Conservation (phyloP, 1,284 basidiomycete genomes). For the Sparassis latifolia region DNA sequence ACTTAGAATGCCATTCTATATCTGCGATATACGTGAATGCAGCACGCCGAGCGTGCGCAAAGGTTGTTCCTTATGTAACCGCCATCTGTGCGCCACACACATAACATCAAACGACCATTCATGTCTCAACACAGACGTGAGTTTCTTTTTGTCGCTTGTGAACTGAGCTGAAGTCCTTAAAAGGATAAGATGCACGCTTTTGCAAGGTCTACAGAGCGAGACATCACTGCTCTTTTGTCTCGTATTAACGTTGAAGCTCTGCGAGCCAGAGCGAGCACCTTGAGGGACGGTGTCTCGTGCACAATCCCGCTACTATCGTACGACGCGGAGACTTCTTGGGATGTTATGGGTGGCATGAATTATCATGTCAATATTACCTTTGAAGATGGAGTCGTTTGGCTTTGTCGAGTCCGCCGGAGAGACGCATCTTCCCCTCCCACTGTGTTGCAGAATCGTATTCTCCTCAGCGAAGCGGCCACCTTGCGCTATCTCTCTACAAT, state of each 20-base stretch:
- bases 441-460: constrained; percentile 1
- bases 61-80: constrained; percentile 4
- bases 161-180: not conserved
- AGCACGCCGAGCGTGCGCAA: constrained; percentile 1
- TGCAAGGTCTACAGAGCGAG: not conserved
- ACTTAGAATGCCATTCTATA: constrained; percentile 1
- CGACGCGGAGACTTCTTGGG: not conserved
- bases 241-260: constrained; percentile 1
- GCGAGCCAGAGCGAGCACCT: not conserved
- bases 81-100: constrained; percentile 7
- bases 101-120: not conserved
- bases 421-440: constrained; percentile 3
- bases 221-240: constrained; percentile 1
- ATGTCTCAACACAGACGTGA: constrained; percentile 2
- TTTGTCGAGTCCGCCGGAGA: constrained; percentile 8
- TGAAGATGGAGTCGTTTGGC: constrained; percentile 8
- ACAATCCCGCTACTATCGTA: not conserved
- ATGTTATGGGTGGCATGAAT: constrained; percentile 8
- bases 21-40: constrained; percentile 3
- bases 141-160: not conserved
- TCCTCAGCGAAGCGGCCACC: constrained; percentile 11
- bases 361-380: constrained; percentile 10
- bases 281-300: not conserved
- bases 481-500: constrained; percentile 6
- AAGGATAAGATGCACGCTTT: not conserved